Conservation (phyloP, 208 protist genomes). For the Angomonas ambiguus region DNA sequence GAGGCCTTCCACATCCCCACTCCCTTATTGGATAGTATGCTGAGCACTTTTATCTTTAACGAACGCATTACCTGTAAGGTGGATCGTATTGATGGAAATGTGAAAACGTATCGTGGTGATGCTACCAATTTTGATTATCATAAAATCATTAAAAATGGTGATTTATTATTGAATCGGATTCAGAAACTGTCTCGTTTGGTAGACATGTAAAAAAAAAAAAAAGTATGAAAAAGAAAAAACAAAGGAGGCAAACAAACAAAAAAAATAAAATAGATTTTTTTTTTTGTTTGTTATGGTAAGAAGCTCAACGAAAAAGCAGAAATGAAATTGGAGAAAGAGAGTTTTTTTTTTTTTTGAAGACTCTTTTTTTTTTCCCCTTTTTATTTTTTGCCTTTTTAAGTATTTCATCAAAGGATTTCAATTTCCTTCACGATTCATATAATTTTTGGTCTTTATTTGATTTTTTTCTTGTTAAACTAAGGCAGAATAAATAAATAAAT, state of each 20-base stretch:
- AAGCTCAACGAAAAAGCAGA: too few relatives aligned
- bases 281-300: slow-evolving; percentile 9
- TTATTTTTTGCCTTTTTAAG: too few relatives aligned
- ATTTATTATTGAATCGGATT: slow-evolving; percentile 97
- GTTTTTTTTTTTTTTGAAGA: too few relatives aligned
- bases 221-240: slow-evolving; percentile 8
- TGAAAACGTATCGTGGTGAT: slow-evolving; percentile 96
- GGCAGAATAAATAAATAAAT: neutral
- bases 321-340: too few relatives aligned
- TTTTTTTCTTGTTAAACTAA: too few relatives aligned
- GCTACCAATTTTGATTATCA: slow-evolving; percentile 96
- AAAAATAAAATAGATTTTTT: neutral
- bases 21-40: slow-evolving; percentile 87
- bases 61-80: slow-evolving; percentile 96
- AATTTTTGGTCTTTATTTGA: too few relatives aligned
- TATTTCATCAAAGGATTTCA: too few relatives aligned
- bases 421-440: too few relatives aligned
- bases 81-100: slow-evolving; percentile 95
- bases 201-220: slow-evolving; percentile 66
- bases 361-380: too few relatives aligned
- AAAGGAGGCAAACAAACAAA: slow-evolving; percentile 1
- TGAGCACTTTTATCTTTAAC: slow-evolving; percentile 97
- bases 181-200: slow-evolving; percentile 98
- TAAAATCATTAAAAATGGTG: slow-evolving; percentile 94
- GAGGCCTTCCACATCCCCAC: slow-evolving; percentile 92